A percentile compares a stretch with the other conserved stretches of the same genome.
Conservation (phyloP, 169 alveolate genomes). For the Plasmodium gonderi region DNA sequence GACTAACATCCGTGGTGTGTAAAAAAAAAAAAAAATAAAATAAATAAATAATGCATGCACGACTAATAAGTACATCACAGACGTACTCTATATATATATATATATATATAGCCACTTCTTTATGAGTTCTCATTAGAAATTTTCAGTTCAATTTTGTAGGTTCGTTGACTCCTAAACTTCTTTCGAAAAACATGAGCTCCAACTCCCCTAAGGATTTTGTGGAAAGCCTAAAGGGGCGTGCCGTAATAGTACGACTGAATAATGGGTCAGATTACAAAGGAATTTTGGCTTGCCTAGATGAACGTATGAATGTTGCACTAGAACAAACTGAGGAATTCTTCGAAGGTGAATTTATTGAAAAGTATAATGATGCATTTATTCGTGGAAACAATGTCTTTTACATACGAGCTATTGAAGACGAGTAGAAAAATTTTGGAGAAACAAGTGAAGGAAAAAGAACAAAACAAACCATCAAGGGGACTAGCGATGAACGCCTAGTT, state of each 20-base stretch:
- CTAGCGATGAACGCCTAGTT: too few species aligned
- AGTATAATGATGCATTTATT: constrained; percentile 89
- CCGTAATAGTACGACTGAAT: constrained; percentile 82
- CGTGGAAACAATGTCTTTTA: constrained; percentile 89
- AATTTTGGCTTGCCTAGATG: constrained; percentile 87
- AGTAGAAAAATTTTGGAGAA: background rate
- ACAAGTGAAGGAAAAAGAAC: background rate
- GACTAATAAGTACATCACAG: too few species aligned
- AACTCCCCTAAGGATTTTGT: constrained; percentile 75
- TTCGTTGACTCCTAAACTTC: too few species aligned
- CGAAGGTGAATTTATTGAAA: constrained; percentile 85
- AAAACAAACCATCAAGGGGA: background rate
- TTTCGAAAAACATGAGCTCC: constrained; percentile 7
- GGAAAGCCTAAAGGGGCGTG: constrained; percentile 58
- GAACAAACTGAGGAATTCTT: constrained; percentile 87
- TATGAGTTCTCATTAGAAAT: too few species aligned
- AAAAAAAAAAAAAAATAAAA: too few species aligned
- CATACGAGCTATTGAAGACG: constrained; percentile 73
- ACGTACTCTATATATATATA: too few species aligned
- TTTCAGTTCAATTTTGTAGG: too few species aligned
- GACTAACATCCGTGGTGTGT: too few species aligned
- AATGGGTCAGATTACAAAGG: constrained; percentile 85
- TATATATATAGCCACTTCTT: too few species aligned
- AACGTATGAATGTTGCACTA: constrained; percentile 90
- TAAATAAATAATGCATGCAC: too few species aligned